Base-by-base conservation (phyloP, 768 basidiomycete genomes). In the Butyriboletus loyo region DNA sequence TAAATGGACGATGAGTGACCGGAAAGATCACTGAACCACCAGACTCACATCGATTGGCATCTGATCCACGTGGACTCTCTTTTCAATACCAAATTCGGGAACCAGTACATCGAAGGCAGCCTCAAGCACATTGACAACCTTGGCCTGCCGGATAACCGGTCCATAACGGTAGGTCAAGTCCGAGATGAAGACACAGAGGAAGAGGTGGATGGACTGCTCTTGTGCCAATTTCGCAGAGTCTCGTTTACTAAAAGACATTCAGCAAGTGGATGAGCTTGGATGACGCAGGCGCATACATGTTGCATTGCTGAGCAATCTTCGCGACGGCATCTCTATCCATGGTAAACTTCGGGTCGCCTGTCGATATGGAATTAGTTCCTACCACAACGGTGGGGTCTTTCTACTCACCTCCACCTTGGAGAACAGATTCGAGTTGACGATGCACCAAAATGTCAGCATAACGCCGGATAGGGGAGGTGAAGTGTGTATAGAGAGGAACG, bases 271-370 rank as follows among this genome's bases (percentile, higher is more conserved):
- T 5, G 13, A 46, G 50, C 27, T 32, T 13, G 35, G 46, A 35
- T 35, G 15, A 59, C 37, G 35, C 22, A 25, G 27, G 7, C 15
- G 73, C 86, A 41, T 66, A 95, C 90, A 96, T 95, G 66, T 98
- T 98, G 71, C 95, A 98, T 66, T 98, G 94, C 66, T 98, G 96
- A 39, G 97, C 96, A 21, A 97, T 83, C 73, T 98, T 98, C 25
- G 95, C 93, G 31, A 98, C 94, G 52, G 94, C 89, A 70, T 98
- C 97, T 56, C 95, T 89, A 65, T 99, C 97, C 92, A 98, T 94
- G 34, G 83, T 84, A 72, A 99, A 98, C 72, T 95, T 96, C 46
- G 83, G 77, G 17, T 96, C 95, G n/a, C 71, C 81, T 78, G 45
- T 22, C 22, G 37, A 50, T 37, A 32, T 41, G 43, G 24, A 41